Percentiles rank a stretch among this genome's conserved stretches.
phyloP scores from a whole-genome alignment of 2,329 filamentous ascomycete genomes.

The Phoma sp. region DNA sequence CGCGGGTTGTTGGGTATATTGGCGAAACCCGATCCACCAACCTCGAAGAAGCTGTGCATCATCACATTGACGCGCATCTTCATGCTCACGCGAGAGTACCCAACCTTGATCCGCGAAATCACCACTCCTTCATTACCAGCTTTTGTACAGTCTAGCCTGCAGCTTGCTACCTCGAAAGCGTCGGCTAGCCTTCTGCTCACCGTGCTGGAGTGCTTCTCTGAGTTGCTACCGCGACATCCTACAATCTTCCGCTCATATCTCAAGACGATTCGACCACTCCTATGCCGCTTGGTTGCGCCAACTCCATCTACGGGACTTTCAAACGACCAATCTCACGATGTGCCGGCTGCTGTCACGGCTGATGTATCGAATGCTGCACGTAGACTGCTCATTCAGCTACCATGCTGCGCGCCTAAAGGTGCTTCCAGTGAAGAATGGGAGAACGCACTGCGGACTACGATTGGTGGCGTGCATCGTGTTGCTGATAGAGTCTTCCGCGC shows the following conservation, averaged over 20 bases:
- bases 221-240: constrained; percentile 79
- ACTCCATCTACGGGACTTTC: constrained; percentile 58
- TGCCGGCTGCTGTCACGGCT: constrained; percentile 57
- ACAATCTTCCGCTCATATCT: constrained; percentile 82
- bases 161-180: constrained; percentile 56
- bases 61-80: constrained; percentile 85
- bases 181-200: constrained; percentile 64
- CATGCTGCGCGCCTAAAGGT: constrained; percentile 82
- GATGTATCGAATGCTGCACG: constrained; percentile 66
- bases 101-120: constrained; percentile 84
- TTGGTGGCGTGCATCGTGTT: constrained; percentile 72
- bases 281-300: constrained; percentile 68
- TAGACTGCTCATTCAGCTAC: constrained; percentile 72
- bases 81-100: constrained; percentile 79
- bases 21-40: constrained; percentile 78
- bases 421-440: constrained; percentile 80
- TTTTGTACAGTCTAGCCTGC: constrained; percentile 77
- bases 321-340: constrained; percentile 23
- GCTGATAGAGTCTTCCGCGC: constrained; percentile 80
- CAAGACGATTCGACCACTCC: constrained; percentile 69
- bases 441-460: constrained; percentile 66
- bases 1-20: constrained; percentile 76
- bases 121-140: constrained; percentile 80
- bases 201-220: constrained; percentile 74
- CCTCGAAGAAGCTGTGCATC: constrained; percentile 78